Conservation (phyloP, 306 rosid genomes). For the Geum urbanum region DNA sequence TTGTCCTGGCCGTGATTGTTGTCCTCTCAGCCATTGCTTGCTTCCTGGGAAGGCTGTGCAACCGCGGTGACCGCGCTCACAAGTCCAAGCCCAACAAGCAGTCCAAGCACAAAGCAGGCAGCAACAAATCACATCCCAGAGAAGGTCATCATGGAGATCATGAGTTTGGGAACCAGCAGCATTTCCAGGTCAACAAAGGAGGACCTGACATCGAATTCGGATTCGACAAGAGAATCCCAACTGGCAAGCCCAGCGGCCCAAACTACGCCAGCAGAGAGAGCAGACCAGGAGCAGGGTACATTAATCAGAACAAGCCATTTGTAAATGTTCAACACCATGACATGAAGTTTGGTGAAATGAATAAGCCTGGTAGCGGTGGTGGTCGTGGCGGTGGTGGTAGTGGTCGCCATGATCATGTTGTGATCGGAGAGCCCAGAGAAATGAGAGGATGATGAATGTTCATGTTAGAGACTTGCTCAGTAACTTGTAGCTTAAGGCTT, state of each 20-base stretch:
- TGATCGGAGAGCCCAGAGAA: slow-evolving; percentile 30
- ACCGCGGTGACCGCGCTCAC: slow-evolving; percentile 30
- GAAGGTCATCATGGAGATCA: neutral
- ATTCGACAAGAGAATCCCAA: slow-evolving; percentile 44
- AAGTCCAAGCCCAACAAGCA: slow-evolving; percentile 26
- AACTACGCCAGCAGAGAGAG: slow-evolving; percentile 9
- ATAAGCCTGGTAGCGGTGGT: slow-evolving; percentile 9
- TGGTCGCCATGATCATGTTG: slow-evolving; percentile 17
- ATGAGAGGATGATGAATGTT: slow-evolving; percentile 18
- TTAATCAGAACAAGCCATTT: slow-evolving; percentile 19
- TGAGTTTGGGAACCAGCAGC: slow-evolving; percentile 17
- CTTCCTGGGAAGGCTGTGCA: slow-evolving; percentile 72
- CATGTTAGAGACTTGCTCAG: slow-evolving; percentile 2
- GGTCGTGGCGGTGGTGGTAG: slow-evolving; percentile 1
- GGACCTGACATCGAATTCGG: slow-evolving; percentile 44
- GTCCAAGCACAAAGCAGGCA: slow-evolving; percentile 27
- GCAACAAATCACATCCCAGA: slow-evolving; percentile 28
- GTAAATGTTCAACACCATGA: slow-evolving; percentile 24
- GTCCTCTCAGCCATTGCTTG: slow-evolving; percentile 72
- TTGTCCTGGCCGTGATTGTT: slow-evolving; percentile 66
- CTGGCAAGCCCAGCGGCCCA: slow-evolving; percentile 28
- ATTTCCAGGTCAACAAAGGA: slow-evolving; percentile 22
- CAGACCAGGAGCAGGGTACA: slow-evolving; percentile 28
- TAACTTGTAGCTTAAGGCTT: slow-evolving; percentile 6
- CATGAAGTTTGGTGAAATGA: slow-evolving; percentile 36